Conservation (phyloP, 2,329 filamentous ascomycete genomes). For the Sporothrix protearum region DNA sequence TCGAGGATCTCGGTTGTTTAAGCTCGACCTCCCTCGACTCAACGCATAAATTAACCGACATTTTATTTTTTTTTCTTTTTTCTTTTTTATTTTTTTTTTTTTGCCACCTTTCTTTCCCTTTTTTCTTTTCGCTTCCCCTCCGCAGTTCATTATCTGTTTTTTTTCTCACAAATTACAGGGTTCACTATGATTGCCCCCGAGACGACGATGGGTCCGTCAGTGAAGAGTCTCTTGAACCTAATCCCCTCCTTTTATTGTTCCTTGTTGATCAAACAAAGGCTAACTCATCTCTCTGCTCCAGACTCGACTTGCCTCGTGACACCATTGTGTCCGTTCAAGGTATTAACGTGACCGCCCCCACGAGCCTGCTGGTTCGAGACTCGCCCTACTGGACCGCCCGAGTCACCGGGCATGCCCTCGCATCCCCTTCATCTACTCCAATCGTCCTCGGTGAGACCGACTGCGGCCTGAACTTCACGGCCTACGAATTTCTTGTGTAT, state of each 20-base stretch:
- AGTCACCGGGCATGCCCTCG: neutral
- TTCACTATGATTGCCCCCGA: neutral
- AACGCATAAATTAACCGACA: no score
- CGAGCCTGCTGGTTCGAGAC: neutral
- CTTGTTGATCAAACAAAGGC: no score
- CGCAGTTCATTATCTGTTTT: neutral
- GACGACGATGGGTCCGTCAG: neutral
- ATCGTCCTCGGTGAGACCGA: neutral
- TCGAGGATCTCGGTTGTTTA: no score
- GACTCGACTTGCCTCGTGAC: neutral
- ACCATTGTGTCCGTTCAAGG: neutral
- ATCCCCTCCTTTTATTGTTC: neutral
- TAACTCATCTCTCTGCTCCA: neutral
- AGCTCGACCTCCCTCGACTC: no score
- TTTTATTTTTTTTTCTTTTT: no score
- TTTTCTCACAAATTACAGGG: neutral
- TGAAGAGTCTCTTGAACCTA: neutral
- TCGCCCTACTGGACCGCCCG: slow-evolving; percentile 6
- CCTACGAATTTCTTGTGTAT: slow-evolving; percentile 7
- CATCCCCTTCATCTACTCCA: neutral
- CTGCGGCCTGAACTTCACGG: neutral
- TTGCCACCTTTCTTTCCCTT: neutral
- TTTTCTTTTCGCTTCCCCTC: neutral
- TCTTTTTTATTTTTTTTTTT: no score
- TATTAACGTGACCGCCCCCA: neutral